Evolutionary conservation across 108 stramenopile genomes (phyloP).

Genomic region (Parietichytrium sp.): DNA sequence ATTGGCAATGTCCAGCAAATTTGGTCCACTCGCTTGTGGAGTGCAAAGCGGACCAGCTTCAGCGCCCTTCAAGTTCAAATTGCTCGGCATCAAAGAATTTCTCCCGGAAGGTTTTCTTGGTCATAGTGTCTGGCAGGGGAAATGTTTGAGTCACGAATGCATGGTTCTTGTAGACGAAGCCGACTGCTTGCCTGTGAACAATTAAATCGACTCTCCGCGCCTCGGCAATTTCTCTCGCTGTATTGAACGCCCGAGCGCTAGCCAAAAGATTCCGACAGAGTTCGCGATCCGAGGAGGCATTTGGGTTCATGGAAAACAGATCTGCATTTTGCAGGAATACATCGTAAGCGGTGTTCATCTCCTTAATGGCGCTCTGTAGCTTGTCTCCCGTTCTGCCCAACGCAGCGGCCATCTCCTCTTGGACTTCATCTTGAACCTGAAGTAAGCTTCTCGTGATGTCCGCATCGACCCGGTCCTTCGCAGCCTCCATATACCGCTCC

Average conservation of each 20-base stretch:
- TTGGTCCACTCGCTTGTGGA: no score
- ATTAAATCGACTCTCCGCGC: neutral
- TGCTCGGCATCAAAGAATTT: neutral
- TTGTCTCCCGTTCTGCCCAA: slow-evolving; percentile 1
- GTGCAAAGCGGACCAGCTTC: no score
- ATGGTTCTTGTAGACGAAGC: slow-evolving; percentile 20
- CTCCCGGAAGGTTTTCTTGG: neutral
- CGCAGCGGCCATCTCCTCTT: slow-evolving; percentile 37
- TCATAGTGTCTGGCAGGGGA: neutral
- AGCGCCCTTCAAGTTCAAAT: no score
- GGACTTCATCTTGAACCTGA: neutral
- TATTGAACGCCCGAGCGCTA: neutral
- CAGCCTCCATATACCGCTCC: no score
- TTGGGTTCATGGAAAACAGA: neutral
- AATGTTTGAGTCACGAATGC: neutral
- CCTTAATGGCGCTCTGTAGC: neutral
- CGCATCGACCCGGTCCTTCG: no score
- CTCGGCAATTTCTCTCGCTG: neutral
- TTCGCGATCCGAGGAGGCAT: no score
- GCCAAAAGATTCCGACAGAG: neutral
- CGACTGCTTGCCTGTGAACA: slow-evolving; percentile 24
- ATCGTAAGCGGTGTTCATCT: neutral
- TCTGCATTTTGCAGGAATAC: neutral
- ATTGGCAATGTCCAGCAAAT: no score
- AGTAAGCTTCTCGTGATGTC: no score